Conservation (phyloP, 2,329 filamentous ascomycete genomes). For the Aspergillus sp. region DNA sequence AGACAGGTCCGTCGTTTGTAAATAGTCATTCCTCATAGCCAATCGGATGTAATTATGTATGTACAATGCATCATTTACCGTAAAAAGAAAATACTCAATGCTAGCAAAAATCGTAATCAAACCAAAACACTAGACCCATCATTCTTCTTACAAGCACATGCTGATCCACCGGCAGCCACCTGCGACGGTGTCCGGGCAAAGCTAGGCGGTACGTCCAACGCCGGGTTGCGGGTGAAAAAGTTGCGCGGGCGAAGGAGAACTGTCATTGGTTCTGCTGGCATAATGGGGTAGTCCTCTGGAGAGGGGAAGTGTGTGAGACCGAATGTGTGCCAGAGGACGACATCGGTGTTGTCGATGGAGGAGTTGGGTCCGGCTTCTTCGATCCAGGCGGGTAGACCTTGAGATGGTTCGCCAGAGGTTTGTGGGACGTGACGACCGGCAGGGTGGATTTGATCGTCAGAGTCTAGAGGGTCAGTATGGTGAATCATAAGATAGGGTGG, state of each 20-base stretch:
- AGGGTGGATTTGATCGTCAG: slow-evolving; percentile 76
- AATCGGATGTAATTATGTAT: too few species aligned
- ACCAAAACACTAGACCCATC: slow-evolving; percentile 36
- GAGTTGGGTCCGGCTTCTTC: slow-evolving; percentile 57
- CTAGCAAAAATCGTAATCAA: slow-evolving; percentile 19
- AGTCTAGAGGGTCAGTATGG: slow-evolving; percentile 47
- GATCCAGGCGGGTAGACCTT: slow-evolving; percentile 73
- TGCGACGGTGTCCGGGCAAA: slow-evolving; percentile 70
- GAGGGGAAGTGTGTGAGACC: slow-evolving; percentile 84
- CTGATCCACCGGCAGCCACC: slow-evolving; percentile 43
- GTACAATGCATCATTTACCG: background rate
- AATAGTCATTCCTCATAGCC: too few species aligned
- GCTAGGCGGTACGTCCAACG: slow-evolving; percentile 73
- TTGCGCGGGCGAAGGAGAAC: slow-evolving; percentile 73
- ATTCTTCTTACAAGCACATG: slow-evolving; percentile 31
- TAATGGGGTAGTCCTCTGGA: slow-evolving; percentile 87
- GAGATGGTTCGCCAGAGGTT: slow-evolving; percentile 72
- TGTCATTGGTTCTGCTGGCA: slow-evolving; percentile 83
- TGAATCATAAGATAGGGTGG: background rate
- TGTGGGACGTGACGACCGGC: slow-evolving; percentile 85
- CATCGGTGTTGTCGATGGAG: slow-evolving; percentile 72
- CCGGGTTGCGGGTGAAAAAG: slow-evolving; percentile 78
- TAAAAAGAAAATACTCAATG: background rate
- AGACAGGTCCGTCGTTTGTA: too few species aligned
- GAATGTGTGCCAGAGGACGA: slow-evolving; percentile 93